These are phyloP conservation scores for Capsicum baccatum DNA, from an alignment of 257 asterid species.

Conservation along the genomic window DNA sequence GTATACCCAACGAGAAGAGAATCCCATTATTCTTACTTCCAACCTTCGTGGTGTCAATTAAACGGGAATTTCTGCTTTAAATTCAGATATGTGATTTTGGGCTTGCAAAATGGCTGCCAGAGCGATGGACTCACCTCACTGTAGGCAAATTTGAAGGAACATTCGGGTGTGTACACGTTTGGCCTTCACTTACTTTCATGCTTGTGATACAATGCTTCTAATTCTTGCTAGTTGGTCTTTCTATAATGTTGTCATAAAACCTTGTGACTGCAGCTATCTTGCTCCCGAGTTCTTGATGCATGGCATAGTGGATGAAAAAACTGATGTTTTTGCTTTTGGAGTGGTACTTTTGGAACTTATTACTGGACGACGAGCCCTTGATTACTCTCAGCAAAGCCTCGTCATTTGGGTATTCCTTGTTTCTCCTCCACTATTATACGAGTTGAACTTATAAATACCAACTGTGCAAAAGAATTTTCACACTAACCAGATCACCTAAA, in stretches of 20 bases:
- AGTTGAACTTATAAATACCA: background rate
- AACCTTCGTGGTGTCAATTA: background rate
- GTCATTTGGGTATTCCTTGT: constrained; percentile 82
- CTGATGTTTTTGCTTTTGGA: constrained; percentile 85
- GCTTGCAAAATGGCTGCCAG: constrained; percentile 78
- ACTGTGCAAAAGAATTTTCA: background rate
- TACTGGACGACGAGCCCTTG: constrained; percentile 93
- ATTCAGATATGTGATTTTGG: constrained; percentile 79
- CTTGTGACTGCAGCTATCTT: constrained; percentile 58
- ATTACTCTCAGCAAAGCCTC: constrained; percentile 93
- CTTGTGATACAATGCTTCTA: background rate
- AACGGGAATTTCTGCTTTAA: background rate
- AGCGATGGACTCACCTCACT: constrained; percentile 66
- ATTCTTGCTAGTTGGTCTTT: background rate
- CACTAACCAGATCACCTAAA: background rate
- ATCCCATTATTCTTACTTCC: background rate
- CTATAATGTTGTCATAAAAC: constrained; percentile 12
- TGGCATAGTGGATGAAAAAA: constrained; percentile 92
- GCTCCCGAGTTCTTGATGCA: constrained; percentile 98
- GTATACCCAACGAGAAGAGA: background rate
- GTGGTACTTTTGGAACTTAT: constrained; percentile 87
- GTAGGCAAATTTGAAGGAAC: constrained; percentile 70
- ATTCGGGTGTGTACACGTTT: constrained; percentile 51
- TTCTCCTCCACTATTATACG: background rate
- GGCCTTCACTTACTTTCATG: background rate